Conservation (phyloP, 2,329 filamentous ascomycete genomes). For the Phialocephala sp. region DNA sequence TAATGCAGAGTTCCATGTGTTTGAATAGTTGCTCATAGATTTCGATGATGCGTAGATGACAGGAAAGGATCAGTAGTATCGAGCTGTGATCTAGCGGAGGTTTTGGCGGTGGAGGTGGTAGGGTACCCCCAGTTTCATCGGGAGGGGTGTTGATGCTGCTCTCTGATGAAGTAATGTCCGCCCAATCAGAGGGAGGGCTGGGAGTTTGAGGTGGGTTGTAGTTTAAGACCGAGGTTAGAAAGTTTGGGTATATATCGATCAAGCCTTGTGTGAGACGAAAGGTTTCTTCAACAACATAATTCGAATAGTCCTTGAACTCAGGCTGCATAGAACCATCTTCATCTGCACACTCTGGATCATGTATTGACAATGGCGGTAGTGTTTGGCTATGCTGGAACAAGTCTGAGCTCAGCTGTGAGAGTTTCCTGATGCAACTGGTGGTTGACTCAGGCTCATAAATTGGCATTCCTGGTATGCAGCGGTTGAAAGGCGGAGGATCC, state of each 20-base stretch:
- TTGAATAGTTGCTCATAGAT: constrained; percentile 35
- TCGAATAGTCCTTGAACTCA: constrained; percentile 9
- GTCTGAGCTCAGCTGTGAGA: constrained; percentile 34
- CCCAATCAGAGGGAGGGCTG: constrained; percentile 5
- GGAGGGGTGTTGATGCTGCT: background rate
- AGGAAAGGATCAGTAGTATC: constrained; percentile 35
- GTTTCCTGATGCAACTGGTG: constrained; percentile 27
- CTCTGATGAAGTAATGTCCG: background rate
- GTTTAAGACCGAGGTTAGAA: constrained; percentile 27
- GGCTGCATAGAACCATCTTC: background rate
- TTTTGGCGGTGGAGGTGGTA: constrained; percentile 1
- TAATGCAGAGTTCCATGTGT: constrained; percentile 32
- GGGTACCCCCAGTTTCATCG: background rate
- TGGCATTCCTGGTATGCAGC: background rate
- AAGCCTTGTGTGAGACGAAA: constrained; percentile 32
- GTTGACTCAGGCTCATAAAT: constrained; percentile 4
- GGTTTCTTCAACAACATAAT: constrained; percentile 30
- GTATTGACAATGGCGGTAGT: constrained; percentile 34
- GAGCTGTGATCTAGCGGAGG: constrained; percentile 30
- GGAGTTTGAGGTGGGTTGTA: constrained; percentile 1
- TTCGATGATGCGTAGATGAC: constrained; percentile 35
- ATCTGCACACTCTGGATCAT: constrained; percentile 21
- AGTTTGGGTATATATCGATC: constrained; percentile 35
- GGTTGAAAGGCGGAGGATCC: background rate
- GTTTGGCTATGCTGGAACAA: constrained; percentile 30